These are phyloP conservation scores for Syzygium aqueum DNA, from an alignment of 345 rosid genomes.

Conservation along the genomic window DNA sequence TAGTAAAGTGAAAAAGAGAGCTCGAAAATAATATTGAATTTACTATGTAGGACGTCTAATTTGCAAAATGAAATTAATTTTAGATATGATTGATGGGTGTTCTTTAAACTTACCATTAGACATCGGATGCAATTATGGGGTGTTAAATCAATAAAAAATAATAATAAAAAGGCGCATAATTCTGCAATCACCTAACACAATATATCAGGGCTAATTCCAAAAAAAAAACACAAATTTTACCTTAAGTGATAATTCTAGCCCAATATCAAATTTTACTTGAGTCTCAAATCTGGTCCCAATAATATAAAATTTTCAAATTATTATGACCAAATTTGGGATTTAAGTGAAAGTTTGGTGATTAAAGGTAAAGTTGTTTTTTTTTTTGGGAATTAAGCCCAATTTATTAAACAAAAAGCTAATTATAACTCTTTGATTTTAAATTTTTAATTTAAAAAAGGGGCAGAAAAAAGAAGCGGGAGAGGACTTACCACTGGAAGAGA, in stretches of 20 bases:
- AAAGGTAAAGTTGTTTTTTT: too few relatives aligned
- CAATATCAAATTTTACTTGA: too few relatives aligned
- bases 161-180: neutral
- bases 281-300: too few relatives aligned
- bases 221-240: too few relatives aligned
- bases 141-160: neutral
- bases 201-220: too few relatives aligned
- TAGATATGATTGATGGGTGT: neutral
- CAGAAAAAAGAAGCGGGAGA: neutral
- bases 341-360: too few relatives aligned
- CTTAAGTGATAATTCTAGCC: too few relatives aligned
- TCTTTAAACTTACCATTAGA: neutral
- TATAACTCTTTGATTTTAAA: neutral
- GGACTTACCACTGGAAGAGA: slow-evolving; percentile 12
- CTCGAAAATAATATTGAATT: neutral
- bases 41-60: neutral
- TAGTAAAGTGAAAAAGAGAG: neutral
- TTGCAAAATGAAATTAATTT: neutral
- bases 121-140: neutral
- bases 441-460: neutral
- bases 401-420: neutral
- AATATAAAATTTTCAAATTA: too few relatives aligned
- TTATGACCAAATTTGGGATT: too few relatives aligned
- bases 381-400: too few relatives aligned
- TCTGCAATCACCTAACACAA: neutral